These are phyloP conservation scores for Haplosporangium sp. DNA, from an alignment of 371 early-diverging fungal species.

Conservation along the genomic window DNA sequence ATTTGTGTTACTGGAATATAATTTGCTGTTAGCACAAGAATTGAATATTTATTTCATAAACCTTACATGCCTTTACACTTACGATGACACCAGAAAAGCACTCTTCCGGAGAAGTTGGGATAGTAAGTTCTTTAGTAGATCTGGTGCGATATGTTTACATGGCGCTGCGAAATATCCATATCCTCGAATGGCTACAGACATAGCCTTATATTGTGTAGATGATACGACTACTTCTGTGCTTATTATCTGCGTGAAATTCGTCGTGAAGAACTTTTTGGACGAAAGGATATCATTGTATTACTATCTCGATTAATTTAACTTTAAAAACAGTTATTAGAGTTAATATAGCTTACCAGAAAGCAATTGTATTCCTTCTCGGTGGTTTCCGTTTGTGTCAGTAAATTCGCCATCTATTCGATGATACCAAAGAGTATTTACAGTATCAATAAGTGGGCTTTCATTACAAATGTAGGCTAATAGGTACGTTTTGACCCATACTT, in stretches of 20 bases:
- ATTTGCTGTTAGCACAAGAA: not conserved
- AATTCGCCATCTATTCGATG: constrained; percentile 45
- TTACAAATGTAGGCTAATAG: not conserved
- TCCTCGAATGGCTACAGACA: constrained; percentile 77
- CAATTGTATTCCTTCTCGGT: constrained; percentile 43
- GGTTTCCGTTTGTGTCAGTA: constrained; percentile 32
- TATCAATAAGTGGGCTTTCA: not conserved
- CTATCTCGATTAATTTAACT: too few relatives aligned
- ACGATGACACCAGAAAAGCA: constrained; percentile 70
- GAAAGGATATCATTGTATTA: too few relatives aligned
- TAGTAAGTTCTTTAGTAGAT: constrained; percentile 61
- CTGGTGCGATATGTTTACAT: constrained; percentile 59
- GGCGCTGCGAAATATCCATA: constrained; percentile 80
- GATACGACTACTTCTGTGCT: constrained; percentile 56
- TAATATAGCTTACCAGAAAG: constrained; percentile 50
- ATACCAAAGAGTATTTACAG: not conserved
- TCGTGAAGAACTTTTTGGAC: constrained; percentile 63
- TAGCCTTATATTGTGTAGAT: constrained; percentile 55
- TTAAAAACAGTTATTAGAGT: too few relatives aligned
- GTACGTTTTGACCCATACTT: constrained; percentile 51
- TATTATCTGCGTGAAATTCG: constrained; percentile 58
- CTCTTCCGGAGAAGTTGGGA: constrained; percentile 66
- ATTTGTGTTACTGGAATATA: constrained; percentile 21
- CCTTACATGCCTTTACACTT: constrained; percentile 47
- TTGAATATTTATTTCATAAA: not conserved